These are phyloP conservation scores for Conticribra weissflogii DNA, from an alignment of 108 stramenopile species.

Conservation along the genomic window DNA sequence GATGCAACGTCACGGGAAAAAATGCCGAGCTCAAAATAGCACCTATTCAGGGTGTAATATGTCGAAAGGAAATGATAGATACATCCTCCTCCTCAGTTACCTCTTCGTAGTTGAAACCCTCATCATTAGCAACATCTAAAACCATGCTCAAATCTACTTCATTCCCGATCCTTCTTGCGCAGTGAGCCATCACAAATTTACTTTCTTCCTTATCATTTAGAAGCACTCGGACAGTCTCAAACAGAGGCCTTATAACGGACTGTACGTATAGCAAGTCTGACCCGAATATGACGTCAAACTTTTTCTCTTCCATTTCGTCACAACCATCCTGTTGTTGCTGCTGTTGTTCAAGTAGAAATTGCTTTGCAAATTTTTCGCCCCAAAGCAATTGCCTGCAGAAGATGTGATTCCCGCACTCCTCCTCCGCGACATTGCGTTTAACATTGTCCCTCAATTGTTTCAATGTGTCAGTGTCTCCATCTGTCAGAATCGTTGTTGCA, in stretches of 20 bases:
- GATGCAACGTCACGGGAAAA: too few species aligned
- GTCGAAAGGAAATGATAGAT: background rate
- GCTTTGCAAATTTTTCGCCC: constrained; percentile 32
- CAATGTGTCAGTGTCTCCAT: constrained; percentile 67
- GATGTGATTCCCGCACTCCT: constrained; percentile 2
- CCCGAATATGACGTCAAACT: constrained; percentile 36
- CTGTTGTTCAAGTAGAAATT: constrained; percentile 15
- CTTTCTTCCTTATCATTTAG: constrained; percentile 4
- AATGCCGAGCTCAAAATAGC: too few species aligned
- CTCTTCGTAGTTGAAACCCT: constrained; percentile 15
- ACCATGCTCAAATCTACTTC: constrained; percentile 29
- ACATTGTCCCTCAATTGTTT: constrained; percentile 55
- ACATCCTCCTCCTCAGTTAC: constrained; percentile 8
- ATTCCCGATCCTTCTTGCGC: constrained; percentile 29
- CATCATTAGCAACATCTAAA: constrained; percentile 9
- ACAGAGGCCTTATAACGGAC: constrained; percentile 25
- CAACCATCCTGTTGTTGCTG: too few species aligned
- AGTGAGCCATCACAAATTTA: constrained; percentile 41
- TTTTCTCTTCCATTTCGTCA: background rate
- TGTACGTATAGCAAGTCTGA: constrained; percentile 35
- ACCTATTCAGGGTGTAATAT: background rate
- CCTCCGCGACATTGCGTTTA: constrained; percentile 22
- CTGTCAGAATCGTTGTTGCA: constrained; percentile 54
- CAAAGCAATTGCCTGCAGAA: constrained; percentile 44
- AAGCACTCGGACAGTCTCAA: constrained; percentile 19